phyloP scores from a whole-genome alignment of 768 basidiomycete genomes.

The Termitomyces sp. region DNA sequence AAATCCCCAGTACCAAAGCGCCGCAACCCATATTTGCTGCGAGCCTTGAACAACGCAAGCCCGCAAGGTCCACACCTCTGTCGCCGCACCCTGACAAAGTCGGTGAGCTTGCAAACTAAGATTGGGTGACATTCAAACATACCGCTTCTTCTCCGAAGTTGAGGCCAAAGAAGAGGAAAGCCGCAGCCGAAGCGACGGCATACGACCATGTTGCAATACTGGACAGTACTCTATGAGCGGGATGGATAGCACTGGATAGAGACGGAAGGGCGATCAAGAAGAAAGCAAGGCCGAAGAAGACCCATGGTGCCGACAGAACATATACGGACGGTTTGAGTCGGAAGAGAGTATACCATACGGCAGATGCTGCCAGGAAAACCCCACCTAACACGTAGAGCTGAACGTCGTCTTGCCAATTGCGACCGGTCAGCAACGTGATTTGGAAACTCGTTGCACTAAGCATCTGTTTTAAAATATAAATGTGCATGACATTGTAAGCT shows the following conservation, averaged over 20 bases:
- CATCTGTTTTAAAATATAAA: conserved; percentile 43
- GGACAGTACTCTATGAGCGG: conserved; percentile 61
- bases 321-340: conserved; percentile 84
- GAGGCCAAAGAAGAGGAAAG: conserved; percentile 90
- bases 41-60: conserved; percentile 93
- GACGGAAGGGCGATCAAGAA: conserved; percentile 89
- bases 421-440: conserved; percentile 83
- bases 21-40: conserved; percentile 94
- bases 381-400: conserved; percentile 89
- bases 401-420: conserved; percentile 73
- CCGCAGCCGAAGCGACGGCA: conserved; percentile 87
- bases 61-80: conserved; percentile 88
- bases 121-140: conserved; percentile 17
- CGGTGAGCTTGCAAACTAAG: conserved; percentile 2
- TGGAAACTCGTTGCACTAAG: conserved; percentile 91
- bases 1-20: conserved; percentile 94
- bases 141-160: conserved; percentile 98
- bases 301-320: conserved; percentile 81
- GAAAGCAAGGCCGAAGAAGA: conserved; percentile 89
- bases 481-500: neutral
- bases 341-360: conserved; percentile 89
- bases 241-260: conserved; percentile 49
- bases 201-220: conserved; percentile 87
- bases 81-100: conserved; percentile 70
- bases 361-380: conserved; percentile 80